Evolutionary conservation across 169 alveolate genomes (phyloP).

Genomic region (Blepharisma undulans): DNA sequence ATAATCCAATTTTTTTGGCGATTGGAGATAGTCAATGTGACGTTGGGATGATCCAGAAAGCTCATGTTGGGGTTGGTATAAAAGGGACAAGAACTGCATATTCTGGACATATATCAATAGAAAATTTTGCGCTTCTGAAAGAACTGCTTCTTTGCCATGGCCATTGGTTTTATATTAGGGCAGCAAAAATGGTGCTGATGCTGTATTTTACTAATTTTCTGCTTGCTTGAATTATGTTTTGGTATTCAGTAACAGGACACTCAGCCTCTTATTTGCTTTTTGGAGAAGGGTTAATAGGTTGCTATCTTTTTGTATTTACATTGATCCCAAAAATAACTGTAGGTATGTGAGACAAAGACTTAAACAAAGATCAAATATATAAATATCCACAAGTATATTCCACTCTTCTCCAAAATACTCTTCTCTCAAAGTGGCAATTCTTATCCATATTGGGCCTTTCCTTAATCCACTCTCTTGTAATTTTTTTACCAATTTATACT

Average conservation of each 20-base stretch:
- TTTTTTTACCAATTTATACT: neutral
- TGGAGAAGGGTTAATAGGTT: neutral
- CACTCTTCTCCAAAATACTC: neutral
- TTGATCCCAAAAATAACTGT: neutral
- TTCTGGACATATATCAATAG: neutral
- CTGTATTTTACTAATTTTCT: neutral
- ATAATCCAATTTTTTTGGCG: neutral
- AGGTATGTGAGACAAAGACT: neutral
- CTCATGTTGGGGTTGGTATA: neutral
- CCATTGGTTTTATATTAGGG: neutral
- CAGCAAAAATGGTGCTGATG: slow-evolving; percentile 17
- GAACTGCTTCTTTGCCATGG: slow-evolving; percentile 27
- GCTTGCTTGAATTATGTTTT: neutral
- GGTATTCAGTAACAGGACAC: neutral
- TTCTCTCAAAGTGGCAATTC: neutral
- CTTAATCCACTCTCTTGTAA: neutral
- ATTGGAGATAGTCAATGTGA: slow-evolving; percentile 5
- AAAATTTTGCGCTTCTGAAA: neutral
- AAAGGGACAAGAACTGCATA: neutral
- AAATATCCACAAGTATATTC: neutral
- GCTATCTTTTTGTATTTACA: neutral
- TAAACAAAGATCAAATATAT: neutral
- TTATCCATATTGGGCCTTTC: neutral
- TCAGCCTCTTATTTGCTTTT: neutral
- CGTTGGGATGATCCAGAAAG: neutral